Evolutionary conservation across 2,329 filamentous ascomycete genomes (phyloP).

Genomic region (Sporothrix variecibatus): DNA sequence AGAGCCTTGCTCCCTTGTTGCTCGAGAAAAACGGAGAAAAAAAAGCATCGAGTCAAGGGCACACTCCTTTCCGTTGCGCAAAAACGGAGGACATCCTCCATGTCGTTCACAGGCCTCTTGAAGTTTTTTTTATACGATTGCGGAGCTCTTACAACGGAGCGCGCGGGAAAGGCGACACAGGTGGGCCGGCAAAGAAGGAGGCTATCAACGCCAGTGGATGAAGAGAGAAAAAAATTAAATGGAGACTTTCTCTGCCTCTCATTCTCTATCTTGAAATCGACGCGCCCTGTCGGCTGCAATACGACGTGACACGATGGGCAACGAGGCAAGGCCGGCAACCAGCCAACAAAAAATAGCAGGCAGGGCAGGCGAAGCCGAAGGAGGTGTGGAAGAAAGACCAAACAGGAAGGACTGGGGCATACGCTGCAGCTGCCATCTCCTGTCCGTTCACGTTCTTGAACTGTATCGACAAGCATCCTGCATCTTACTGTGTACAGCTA

Average conservation of each 20-base stretch:
- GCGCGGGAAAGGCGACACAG: neutral
- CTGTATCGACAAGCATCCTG: neutral
- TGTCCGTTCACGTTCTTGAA: neutral
- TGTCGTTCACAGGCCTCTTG: neutral
- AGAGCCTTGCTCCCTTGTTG: neutral
- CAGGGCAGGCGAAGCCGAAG: slow-evolving; percentile 11
- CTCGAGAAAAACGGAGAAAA: neutral
- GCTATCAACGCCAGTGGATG: neutral
- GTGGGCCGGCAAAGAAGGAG: neutral
- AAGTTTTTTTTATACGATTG: neutral
- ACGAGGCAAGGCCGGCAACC: neutral
- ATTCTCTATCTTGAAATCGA: neutral
- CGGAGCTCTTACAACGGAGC: neutral
- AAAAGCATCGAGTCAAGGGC: neutral
- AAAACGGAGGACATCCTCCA: slow-evolving; percentile 1
- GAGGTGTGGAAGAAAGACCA: neutral
- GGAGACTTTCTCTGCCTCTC: neutral
- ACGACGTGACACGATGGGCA: slow-evolving; percentile 6
- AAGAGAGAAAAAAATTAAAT: neutral
- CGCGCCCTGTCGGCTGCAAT: neutral
- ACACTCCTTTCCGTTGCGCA: neutral
- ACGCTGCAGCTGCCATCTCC: neutral
- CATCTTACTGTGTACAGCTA: no score
- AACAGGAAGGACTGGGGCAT: neutral
- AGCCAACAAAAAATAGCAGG: neutral